Conservation (phyloP, 768 basidiomycete species). For the Candolleomyces eurysporus region DNA sequence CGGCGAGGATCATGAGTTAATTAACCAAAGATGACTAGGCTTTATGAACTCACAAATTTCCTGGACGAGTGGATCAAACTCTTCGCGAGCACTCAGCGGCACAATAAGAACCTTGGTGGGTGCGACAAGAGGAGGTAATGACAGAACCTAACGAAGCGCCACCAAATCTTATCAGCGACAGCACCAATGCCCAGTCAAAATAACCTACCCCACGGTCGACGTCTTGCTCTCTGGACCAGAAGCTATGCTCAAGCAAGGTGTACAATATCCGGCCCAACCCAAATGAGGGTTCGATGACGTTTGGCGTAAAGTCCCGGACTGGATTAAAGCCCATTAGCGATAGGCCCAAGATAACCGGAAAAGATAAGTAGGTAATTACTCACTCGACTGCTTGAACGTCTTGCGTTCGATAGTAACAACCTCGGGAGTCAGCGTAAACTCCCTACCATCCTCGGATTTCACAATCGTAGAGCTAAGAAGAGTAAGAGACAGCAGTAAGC, state of each 20-base stretch:
- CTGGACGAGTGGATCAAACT: slow-evolving; percentile 78
- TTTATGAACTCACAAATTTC: slow-evolving; percentile 78
- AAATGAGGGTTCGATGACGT: slow-evolving; percentile 98
- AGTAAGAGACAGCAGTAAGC: slow-evolving; percentile 4
- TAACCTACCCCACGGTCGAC: slow-evolving; percentile 79
- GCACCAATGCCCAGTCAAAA: background rate
- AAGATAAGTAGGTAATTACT: slow-evolving; percentile 23
- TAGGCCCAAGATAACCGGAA: slow-evolving; percentile 16
- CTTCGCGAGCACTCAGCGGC: slow-evolving; percentile 82
- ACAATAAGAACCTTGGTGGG: slow-evolving; percentile 98
- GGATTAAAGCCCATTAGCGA: slow-evolving; percentile 9
- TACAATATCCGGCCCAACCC: slow-evolving; percentile 96
- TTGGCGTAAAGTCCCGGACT: slow-evolving; percentile 96
- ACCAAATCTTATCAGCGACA: slow-evolving; percentile 9
- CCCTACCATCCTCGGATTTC: slow-evolving; percentile 55
- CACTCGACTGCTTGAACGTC: slow-evolving; percentile 85
- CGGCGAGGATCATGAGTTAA: slow-evolving; percentile 9
- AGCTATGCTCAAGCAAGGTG: slow-evolving; percentile 90
- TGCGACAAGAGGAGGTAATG: slow-evolving; percentile 84
- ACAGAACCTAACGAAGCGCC: slow-evolving; percentile 63
- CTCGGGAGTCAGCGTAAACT: slow-evolving; percentile 71
- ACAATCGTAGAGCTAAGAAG: slow-evolving; percentile 51
- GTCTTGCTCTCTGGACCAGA: slow-evolving; percentile 93
- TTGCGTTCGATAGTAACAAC: slow-evolving; percentile 77
- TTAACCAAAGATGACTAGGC: slow-evolving; percentile 3